Base-by-base conservation (phyloP, 768 basidiomycete genomes). In the Trametes villosa region DNA sequence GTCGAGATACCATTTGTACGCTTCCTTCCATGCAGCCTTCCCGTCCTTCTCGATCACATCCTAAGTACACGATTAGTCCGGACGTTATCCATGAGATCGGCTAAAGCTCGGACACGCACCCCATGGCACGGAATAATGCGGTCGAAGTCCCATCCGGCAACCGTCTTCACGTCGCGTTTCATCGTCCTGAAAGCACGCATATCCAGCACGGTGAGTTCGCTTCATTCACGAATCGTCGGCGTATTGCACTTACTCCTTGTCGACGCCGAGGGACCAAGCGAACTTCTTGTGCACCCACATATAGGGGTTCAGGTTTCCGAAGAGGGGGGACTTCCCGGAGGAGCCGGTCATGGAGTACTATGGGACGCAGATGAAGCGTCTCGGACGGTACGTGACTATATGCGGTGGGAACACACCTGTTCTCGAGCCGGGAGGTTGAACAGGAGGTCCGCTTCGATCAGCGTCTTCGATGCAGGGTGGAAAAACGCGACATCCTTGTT, bases 401-500 rank as follows among this genome's bases (percentile, higher is more conserved):
- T 36, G 15, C 13, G n/a, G 3, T 17, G 46, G 8, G 12, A 17
- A 51, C 64, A 15, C 30, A 85, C 86, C 75, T 94, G 92, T 73
- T 96, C 93, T 2, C 71, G 86, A 4, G 84, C 77, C 1, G 93
- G 92, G 13, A 96, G 77, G 75, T 95, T 95, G 77, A 93, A 84
- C 3, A 96, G 72, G 44, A 96, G 76, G 72, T 97, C 94, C 2
- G 91, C 94, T 71, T 89, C 79, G 46, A 96, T 82, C 45, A 96
- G 76, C 0, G 87, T 84, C 70, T 86, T 89, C 15, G 86, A 88
- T 0, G 83, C 77, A 13, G 77, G 74, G 68, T 96, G 94, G 59
- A 89, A 82, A 74, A 92, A 94, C 0, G 92, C 91, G 15, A 95
- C 84, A 53, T 96, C 94, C 69, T 91, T 89, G 70, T 91, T 92